A percentile compares a stretch with the other conserved stretches of the same genome.
These are phyloP conservation scores for Starmera pachycereana DNA, from an alignment of 805 yeast species.

Conservation along the genomic window DNA sequence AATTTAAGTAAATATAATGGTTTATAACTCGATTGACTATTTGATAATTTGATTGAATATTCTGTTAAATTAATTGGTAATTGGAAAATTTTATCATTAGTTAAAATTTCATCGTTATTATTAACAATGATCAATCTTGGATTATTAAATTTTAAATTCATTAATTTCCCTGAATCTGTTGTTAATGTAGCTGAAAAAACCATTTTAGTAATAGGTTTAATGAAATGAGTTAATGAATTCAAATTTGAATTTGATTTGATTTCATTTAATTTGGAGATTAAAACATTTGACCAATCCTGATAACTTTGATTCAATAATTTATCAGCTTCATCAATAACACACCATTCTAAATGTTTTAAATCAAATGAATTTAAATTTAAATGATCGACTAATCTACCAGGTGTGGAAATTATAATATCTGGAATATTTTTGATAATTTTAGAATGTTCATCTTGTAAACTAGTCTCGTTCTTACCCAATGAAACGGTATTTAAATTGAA, in stretches of 20 bases:
- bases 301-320: slow-evolving; percentile 76
- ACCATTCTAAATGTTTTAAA: slow-evolving; percentile 43
- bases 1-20: slow-evolving; percentile 65
- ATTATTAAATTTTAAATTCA: slow-evolving; percentile 53
- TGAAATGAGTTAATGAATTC: slow-evolving; percentile 14
- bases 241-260: slow-evolving; percentile 22
- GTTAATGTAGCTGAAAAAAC: slow-evolving; percentile 91
- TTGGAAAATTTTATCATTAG: slow-evolving; percentile 44
- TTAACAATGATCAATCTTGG: slow-evolving; percentile 76
- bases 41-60: slow-evolving; percentile 23
- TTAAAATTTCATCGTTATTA: slow-evolving; percentile 29
- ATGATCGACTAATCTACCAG: slow-evolving; percentile 80
- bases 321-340: slow-evolving; percentile 79
- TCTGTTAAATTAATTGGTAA: slow-evolving; percentile 47
- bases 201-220: slow-evolving; percentile 42
- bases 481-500: slow-evolving; percentile 55
- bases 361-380: slow-evolving; percentile 30
- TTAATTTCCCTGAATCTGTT: slow-evolving; percentile 80
- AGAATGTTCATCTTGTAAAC: slow-evolving; percentile 51
- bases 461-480: slow-evolving; percentile 39
- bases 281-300: slow-evolving; percentile 77
- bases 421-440: slow-evolving; percentile 40
- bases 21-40: slow-evolving; percentile 40
- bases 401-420: slow-evolving; percentile 62
- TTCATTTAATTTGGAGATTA: slow-evolving; percentile 24